Conservation (phyloP, 2,329 filamentous ascomycete genomes). For the Pyrenophora seminiperda region DNA sequence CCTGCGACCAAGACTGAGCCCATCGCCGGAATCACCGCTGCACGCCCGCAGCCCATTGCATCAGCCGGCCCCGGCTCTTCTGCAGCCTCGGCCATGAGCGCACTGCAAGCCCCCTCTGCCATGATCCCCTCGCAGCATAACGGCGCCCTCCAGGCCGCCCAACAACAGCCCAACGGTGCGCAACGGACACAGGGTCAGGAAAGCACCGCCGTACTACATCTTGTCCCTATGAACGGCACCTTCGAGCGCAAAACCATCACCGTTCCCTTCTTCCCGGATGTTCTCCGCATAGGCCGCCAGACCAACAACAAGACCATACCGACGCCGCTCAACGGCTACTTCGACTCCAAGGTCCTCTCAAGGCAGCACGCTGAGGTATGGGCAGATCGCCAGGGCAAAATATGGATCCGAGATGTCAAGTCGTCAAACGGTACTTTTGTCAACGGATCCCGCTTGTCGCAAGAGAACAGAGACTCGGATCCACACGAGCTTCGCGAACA, state of each 20-base stretch:
- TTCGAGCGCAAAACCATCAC: slow-evolving; percentile 97
- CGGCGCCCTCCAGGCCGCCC: slow-evolving; percentile 60
- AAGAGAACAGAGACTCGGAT: slow-evolving; percentile 94
- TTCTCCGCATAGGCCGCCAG: slow-evolving; percentile 89
- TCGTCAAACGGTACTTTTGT: slow-evolving; percentile 99
- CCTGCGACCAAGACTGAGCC: slow-evolving; percentile 69
- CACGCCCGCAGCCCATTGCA: slow-evolving; percentile 66
- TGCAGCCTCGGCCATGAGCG: slow-evolving; percentile 66
- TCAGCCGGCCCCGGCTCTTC: slow-evolving; percentile 63
- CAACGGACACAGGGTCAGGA: slow-evolving; percentile 56
- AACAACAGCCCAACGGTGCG: slow-evolving; percentile 61
- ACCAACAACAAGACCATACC: slow-evolving; percentile 97
- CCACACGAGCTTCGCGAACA: slow-evolving; percentile 90
- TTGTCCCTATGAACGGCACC: slow-evolving; percentile 90
- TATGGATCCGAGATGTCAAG: slow-evolving; percentile 96
- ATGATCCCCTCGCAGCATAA: slow-evolving; percentile 72
- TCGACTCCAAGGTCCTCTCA: slow-evolving; percentile 97
- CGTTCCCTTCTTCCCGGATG: slow-evolving; percentile 93
- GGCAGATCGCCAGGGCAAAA: slow-evolving; percentile 81
- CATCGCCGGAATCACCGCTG: slow-evolving; percentile 65
- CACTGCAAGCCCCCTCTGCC: slow-evolving; percentile 65
- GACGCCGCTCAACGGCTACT: slow-evolving; percentile 89
- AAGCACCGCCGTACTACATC: slow-evolving; percentile 77
- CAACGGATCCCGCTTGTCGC: slow-evolving; percentile 86
- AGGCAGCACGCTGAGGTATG: slow-evolving; percentile 96